A percentile compares a stretch with the other conserved stretches of the same genome.
Evolutionary conservation across 2,329 filamentous ascomycete genomes (phyloP).

Genomic region (Ophiostoma ips): DNA sequence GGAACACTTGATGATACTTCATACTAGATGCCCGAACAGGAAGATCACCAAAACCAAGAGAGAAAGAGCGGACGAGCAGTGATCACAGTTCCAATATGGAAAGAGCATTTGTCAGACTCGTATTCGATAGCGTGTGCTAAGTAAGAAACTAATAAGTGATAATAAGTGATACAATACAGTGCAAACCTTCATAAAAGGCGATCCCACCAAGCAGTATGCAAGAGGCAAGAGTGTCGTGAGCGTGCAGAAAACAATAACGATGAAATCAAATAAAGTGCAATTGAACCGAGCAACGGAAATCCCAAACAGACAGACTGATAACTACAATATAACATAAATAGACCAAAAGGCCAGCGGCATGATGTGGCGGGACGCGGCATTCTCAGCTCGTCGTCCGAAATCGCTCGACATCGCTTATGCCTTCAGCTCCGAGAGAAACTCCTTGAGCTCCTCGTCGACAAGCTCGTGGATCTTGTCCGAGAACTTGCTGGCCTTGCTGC

Average conservation of each 20-base stretch:
- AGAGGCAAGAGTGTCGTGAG: conserved; percentile 1
- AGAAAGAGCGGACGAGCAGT: neutral
- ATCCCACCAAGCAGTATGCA: neutral
- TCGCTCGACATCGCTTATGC: conserved; percentile 22
- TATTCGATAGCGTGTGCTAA: too few relatives aligned
- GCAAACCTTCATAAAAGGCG: neutral
- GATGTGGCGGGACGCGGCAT: too few relatives aligned
- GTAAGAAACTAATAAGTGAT: neutral
- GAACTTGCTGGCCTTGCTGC: conserved; percentile 45
- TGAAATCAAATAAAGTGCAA: conserved; percentile 1
- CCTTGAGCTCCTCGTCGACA: conserved; percentile 46
- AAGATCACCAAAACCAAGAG: neutral
- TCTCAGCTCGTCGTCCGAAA: too few relatives aligned
- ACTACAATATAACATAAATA: neutral
- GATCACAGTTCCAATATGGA: neutral
- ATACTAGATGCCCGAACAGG: neutral
- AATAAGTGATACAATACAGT: conserved; percentile 6
- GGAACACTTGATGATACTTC: neutral
- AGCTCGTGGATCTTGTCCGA: conserved; percentile 49
- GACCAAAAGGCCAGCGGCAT: neutral
- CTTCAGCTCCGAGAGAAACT: conserved; percentile 41
- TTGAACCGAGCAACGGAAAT: conserved; percentile 3
- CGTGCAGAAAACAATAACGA: neutral
- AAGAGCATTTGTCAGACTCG: too few relatives aligned
- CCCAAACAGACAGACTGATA: neutral